Evolutionary conservation across 768 basidiomycete genomes (phyloP).

Genomic region (Epithele typhae): DNA sequence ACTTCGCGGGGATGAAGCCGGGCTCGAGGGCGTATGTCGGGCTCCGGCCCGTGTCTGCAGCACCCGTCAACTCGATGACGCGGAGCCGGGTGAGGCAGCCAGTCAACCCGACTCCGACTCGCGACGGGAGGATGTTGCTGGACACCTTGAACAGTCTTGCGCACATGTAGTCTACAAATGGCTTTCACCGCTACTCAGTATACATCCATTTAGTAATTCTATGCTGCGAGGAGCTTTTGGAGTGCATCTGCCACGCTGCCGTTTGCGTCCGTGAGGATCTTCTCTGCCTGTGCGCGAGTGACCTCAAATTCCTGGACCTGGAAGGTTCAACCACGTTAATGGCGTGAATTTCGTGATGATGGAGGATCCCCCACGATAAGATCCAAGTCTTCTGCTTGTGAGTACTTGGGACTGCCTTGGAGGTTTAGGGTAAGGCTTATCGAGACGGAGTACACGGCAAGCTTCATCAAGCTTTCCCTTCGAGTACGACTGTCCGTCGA

Average conservation of each 20-base stretch:
- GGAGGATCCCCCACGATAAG: slow-evolving; percentile 61
- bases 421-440: slow-evolving; percentile 48
- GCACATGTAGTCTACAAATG: too few species aligned
- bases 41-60: too few species aligned
- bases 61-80: too few species aligned
- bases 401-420: slow-evolving; percentile 35
- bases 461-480: slow-evolving; percentile 67
- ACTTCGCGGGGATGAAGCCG: too few species aligned
- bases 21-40: too few species aligned
- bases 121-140: too few species aligned
- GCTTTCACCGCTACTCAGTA: too few species aligned
- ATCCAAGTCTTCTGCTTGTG: slow-evolving; percentile 62
- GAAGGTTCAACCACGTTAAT: background rate
- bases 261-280: slow-evolving; percentile 45
- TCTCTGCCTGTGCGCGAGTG: slow-evolving; percentile 54
- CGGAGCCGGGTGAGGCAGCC: too few species aligned
- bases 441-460: slow-evolving; percentile 51
- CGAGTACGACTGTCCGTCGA: slow-evolving; percentile 62
- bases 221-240: slow-evolving; percentile 16
- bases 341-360: too few species aligned
- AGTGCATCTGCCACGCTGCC: slow-evolving; percentile 53
- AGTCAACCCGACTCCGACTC: too few species aligned
- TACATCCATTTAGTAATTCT: too few species aligned
- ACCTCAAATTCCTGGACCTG: slow-evolving; percentile 67
- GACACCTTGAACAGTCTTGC: too few species aligned